Conservation (phyloP, 805 yeast genomes). For the Metschnikowia corniflorae region DNA sequence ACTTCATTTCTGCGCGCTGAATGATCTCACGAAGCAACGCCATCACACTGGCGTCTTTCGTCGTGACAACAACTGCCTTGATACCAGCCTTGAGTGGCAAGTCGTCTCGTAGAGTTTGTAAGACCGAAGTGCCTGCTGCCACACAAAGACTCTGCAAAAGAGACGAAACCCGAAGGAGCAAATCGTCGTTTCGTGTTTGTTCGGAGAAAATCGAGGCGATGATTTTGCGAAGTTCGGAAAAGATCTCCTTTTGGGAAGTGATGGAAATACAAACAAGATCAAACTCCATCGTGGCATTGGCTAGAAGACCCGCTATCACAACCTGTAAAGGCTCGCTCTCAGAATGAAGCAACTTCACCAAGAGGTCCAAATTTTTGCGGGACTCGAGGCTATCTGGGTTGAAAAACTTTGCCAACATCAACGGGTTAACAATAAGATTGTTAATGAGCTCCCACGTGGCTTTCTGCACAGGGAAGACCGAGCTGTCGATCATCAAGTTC, state of each 20-base stretch:
- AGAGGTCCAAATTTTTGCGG: constrained; percentile 26
- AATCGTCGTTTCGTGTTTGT: constrained; percentile 24
- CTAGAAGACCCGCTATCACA: constrained; percentile 35
- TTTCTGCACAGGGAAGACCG: constrained; percentile 45
- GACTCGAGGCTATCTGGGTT: constrained; percentile 44
- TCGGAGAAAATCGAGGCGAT: constrained; percentile 21
- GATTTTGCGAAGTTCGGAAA: constrained; percentile 18
- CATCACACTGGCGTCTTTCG: constrained; percentile 7
- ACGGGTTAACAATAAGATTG: constrained; percentile 48
- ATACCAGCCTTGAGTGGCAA: constrained; percentile 6
- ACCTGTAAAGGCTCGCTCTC: constrained; percentile 23
- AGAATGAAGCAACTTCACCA: constrained; percentile 34
- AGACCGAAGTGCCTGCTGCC: background rate
- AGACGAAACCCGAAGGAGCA: constrained; percentile 27
- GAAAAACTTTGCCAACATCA: constrained; percentile 53
- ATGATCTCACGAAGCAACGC: constrained; percentile 15
- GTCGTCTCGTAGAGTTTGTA: background rate
- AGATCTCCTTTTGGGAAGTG: constrained; percentile 14
- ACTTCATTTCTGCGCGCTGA: constrained; percentile 8
- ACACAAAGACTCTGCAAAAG: constrained; percentile 3
- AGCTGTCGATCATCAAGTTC: constrained; percentile 37
- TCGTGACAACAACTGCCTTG: constrained; percentile 1
- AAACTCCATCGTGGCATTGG: constrained; percentile 38
- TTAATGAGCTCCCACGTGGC: constrained; percentile 63
- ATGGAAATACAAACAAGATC: constrained; percentile 32